A percentile compares a stretch with the other conserved stretches of the same genome.
Conservation (phyloP, 495 filamentous ascomycete genomes). For the Tuber umbilicatum region DNA sequence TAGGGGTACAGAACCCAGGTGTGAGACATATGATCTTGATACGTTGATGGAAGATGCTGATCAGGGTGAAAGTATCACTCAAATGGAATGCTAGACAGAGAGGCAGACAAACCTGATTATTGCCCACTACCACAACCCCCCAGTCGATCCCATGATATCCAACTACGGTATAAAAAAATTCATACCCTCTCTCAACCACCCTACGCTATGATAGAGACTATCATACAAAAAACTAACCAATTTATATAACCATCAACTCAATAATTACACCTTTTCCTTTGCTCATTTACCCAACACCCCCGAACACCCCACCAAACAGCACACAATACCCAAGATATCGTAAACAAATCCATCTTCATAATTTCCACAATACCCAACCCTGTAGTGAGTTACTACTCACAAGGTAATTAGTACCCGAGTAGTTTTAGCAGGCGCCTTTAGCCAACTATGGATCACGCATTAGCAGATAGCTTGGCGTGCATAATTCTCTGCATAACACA, state of each 20-base stretch:
- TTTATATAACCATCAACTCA: neutral
- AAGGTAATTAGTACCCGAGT: too few relatives aligned
- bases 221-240: neutral
- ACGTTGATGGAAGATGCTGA: neutral
- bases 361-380: too few relatives aligned
- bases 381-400: too few relatives aligned
- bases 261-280: too few relatives aligned
- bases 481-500: too few relatives aligned
- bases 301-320: too few relatives aligned
- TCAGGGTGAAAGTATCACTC: neutral
- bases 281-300: too few relatives aligned
- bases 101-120: neutral
- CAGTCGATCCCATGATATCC: neutral
- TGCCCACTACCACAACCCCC: neutral
- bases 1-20: neutral
- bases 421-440: too few relatives aligned
- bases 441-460: too few relatives aligned
- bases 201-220: neutral
- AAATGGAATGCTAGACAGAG: neutral
- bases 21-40: neutral
- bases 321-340: too few relatives aligned
- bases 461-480: too few relatives aligned
- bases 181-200: neutral
- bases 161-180: neutral
- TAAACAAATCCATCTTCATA: too few relatives aligned